Evolutionary conservation across 225 moss, liverwort and hornwort genomes (phyloP), one percentile per base, ranked within the genome.

Genomic region (Ulota crispa): DNA sequence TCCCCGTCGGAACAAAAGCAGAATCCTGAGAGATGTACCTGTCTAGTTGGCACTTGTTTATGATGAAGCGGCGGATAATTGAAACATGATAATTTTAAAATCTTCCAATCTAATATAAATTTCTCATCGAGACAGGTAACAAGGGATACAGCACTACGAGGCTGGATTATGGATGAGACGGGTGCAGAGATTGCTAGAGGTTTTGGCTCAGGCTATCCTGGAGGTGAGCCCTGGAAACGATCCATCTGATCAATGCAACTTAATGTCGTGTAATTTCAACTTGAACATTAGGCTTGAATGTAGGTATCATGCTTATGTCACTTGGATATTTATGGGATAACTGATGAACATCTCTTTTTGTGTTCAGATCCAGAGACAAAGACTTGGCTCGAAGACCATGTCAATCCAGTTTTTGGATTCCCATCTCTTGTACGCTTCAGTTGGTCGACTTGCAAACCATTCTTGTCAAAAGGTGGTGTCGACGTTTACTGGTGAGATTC

Each of bases 121-220:
- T 79, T 82, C 36, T 82, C 78, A 77, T 78, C 80, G 69, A 60
- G 83, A 78, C 87, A 94, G 94, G 94, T 94, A 73, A 92, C 91
- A 28, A 91, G 94, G 80, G 94, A 94, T 67, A 94, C 82, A 82
- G 82, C 93, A 65, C 84, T 94, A 68, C 89, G 89, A 74, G 83
- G 75, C 81, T 94, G 94, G 94, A 78, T 70, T 47, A 77, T 90
- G 88, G 88, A 85, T 69, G 94, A 94, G 87, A 86, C 84, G 45
- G 91, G 86, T 36, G 73, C 30, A 72, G 91, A 94, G 68, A 85
- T 93, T 55, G 85, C 87, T 50, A 84, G 93, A 81, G 87, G 73
- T 42, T 94, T 94, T 80, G 94, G 94, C 59, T 94, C 94, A 70
- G 94, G 94, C 70, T 94, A 94, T 86, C 94, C 94, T 50, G 92